Conservation (phyloP, 306 rosid species). For the Cicer cuneatum region DNA sequence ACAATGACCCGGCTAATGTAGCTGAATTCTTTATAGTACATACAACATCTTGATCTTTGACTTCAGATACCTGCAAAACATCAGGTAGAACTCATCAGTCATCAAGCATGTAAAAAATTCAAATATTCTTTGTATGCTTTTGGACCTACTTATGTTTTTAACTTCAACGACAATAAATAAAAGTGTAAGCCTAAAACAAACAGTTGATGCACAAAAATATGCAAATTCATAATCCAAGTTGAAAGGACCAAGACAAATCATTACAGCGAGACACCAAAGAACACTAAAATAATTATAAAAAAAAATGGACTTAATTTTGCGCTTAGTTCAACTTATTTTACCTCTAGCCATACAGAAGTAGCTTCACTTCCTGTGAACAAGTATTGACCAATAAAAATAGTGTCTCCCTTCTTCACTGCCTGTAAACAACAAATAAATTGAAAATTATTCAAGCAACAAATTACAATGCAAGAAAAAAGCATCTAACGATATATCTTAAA, state of each 20-base stretch:
- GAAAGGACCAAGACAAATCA: constrained; percentile 32
- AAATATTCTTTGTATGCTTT: constrained; percentile 22
- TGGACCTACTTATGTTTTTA: constrained; percentile 26
- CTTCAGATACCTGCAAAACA: constrained; percentile 77
- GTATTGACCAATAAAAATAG: constrained; percentile 93
- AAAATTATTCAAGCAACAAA: constrained; percentile 17
- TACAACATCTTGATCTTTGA: constrained; percentile 79
- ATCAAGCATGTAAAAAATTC: constrained; percentile 38
- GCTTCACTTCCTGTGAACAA: constrained; percentile 99
- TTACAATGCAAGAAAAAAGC: constrained; percentile 13
- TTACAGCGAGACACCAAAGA: constrained; percentile 34
- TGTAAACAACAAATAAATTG: constrained; percentile 48
- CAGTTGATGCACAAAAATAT: not conserved
- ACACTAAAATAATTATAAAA: not conserved
- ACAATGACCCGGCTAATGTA: constrained; percentile 85
- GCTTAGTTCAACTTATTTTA: constrained; percentile 39
- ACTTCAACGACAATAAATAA: constrained; percentile 7
- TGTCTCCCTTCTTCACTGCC: constrained; percentile 91
- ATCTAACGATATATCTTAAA: constrained; percentile 9
- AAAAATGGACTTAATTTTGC: constrained; percentile 20
- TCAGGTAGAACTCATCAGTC: constrained; percentile 43
- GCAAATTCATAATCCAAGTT: constrained; percentile 23
- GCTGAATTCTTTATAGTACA: constrained; percentile 87
- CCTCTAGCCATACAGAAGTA: constrained; percentile 99
- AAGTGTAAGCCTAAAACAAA: constrained; percentile 1